A percentile compares a stretch with the other conserved stretches of the same genome.
These are phyloP conservation scores for Beta lomatogona DNA, from an alignment of 179 eudicot species.

Conservation along the genomic window DNA sequence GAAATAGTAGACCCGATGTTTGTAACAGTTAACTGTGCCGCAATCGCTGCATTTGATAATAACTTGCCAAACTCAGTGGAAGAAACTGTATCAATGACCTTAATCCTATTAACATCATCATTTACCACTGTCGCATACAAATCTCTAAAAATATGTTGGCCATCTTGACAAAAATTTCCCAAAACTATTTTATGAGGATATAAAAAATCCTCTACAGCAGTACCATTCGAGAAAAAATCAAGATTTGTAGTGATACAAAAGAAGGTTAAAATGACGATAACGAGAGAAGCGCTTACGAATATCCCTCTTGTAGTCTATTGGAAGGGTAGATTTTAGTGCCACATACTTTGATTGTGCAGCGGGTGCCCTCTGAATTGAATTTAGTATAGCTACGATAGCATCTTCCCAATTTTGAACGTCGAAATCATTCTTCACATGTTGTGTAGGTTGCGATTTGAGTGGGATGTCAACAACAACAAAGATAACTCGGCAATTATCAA, in stretches of 20 bases:
- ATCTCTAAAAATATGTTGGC: too few relatives aligned
- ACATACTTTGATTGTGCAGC: neutral
- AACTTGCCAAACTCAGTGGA: too few relatives aligned
- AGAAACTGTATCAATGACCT: neutral
- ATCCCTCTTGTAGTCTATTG: neutral
- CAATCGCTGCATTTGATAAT: too few relatives aligned
- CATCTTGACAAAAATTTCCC: too few relatives aligned
- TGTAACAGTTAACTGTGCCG: neutral
- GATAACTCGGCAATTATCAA: neutral
- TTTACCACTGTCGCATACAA: neutral
- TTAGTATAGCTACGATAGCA: neutral
- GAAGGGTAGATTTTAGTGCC: neutral
- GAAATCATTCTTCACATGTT: neutral
- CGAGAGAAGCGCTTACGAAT: neutral
- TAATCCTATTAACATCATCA: neutral
- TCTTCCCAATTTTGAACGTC: neutral
- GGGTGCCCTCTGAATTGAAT: neutral
- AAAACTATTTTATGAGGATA: too few relatives aligned
- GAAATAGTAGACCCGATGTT: too few relatives aligned
- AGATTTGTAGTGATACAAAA: neutral
- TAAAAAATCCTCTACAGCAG: neutral
- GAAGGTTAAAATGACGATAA: neutral
- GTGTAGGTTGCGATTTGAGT: neutral
- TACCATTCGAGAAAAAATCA: neutral
- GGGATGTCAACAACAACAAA: neutral